Conservation (phyloP, 257 asterid genomes). For the Solanum pimpinellifolium region DNA sequence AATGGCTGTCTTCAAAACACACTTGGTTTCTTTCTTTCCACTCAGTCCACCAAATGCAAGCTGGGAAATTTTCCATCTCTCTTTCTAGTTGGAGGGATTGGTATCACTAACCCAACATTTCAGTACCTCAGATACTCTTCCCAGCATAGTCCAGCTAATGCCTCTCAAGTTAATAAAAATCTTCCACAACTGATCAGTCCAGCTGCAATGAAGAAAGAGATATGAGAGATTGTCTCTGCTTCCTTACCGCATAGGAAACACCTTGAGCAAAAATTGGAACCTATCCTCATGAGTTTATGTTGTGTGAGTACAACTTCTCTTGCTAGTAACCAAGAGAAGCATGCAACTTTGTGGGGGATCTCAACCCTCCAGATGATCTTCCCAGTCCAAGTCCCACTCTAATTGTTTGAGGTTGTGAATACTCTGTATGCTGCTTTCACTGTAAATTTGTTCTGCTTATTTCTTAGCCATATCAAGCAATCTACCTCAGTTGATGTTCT, state of each 20-base stretch:
- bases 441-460: not conserved
- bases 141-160: not conserved
- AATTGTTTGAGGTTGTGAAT: not conserved
- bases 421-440: not conserved
- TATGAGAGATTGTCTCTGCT: not conserved
- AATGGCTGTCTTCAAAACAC: no score
- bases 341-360: not conserved
- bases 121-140: not conserved
- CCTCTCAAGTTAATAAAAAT: not conserved
- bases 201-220: not conserved
- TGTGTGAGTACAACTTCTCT: not conserved
- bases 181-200: not conserved
- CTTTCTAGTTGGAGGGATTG: not conserved
- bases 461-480: not conserved
- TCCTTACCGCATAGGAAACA: not conserved
- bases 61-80: not conserved
- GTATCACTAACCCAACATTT: not conserved
- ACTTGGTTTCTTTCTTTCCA: no score
- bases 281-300: not conserved
- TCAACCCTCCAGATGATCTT: not conserved
- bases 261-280: not conserved
- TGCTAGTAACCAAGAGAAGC: not conserved
- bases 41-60: not conserved
- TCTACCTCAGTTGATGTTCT: no score
- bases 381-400: not conserved